These are phyloP conservation scores for Alternaria panax DNA, from an alignment of 2,329 filamentous ascomycete genomes.

Conservation along the genomic window DNA sequence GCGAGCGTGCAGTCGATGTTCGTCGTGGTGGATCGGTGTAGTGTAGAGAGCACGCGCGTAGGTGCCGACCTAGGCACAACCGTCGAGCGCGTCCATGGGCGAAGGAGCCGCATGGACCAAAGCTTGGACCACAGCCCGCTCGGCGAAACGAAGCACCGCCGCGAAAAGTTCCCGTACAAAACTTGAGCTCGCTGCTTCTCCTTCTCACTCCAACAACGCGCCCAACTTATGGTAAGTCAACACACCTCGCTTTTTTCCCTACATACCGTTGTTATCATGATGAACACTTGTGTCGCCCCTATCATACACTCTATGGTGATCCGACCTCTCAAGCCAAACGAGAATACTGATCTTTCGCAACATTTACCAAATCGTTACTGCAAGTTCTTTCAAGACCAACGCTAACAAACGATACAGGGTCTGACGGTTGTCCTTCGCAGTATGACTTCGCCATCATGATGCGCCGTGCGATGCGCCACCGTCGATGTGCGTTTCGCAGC, in stretches of 20 bases:
- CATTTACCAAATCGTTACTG: slow-evolving; percentile 10
- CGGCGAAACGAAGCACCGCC: slow-evolving; percentile 30
- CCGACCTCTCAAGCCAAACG: slow-evolving; percentile 52
- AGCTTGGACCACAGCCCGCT: slow-evolving; percentile 16
- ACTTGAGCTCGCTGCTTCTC: slow-evolving; percentile 23
- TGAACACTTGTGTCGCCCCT: slow-evolving; percentile 52
- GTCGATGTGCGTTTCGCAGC: neutral
- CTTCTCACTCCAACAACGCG: slow-evolving; percentile 27
- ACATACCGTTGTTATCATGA: slow-evolving; percentile 31
- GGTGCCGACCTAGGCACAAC: slow-evolving; percentile 5
- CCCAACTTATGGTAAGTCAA: slow-evolving; percentile 40
- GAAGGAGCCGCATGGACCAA: slow-evolving; percentile 3
- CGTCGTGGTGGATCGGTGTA: neutral
- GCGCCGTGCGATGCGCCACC: neutral
- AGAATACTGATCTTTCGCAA: slow-evolving; percentile 44
- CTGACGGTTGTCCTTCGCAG: neutral
- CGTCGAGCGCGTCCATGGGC: slow-evolving; percentile 22
- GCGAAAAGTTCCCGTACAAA: slow-evolving; percentile 35
- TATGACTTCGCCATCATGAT: neutral
- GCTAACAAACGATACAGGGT: slow-evolving; percentile 29
- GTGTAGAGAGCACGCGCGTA: slow-evolving; percentile 4
- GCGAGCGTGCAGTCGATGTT: slow-evolving; percentile 19
- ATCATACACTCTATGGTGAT: slow-evolving; percentile 52
- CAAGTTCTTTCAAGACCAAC: slow-evolving; percentile 8
- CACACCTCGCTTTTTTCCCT: slow-evolving; percentile 6